Percentiles rank a stretch among this genome's conserved stretches.
Evolutionary conservation across 192 early-diverging fungal species (phyloP).

Genomic region (Mortierella claussenii): DNA sequence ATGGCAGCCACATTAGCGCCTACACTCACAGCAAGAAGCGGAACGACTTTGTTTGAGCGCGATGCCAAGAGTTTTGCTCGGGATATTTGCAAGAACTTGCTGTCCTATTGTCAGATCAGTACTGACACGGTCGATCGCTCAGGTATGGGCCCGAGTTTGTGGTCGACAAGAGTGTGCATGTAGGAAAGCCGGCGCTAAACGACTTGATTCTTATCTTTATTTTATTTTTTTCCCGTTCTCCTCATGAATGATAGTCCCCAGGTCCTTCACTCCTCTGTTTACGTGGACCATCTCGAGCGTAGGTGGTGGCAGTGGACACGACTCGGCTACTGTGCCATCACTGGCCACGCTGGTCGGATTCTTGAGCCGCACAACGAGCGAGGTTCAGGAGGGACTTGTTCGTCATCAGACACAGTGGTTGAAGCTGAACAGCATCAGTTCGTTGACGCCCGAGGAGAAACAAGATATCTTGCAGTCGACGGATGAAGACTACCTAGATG

Average conservation of each 20-base stretch:
- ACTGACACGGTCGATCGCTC: conserved; percentile 37
- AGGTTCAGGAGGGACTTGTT: conserved; percentile 32
- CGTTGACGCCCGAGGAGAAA: conserved; percentile 52
- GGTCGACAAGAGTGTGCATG: too few relatives aligned
- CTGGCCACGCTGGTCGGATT: conserved; percentile 52
- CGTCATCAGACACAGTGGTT: conserved; percentile 38
- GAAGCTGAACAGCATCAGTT: conserved; percentile 33
- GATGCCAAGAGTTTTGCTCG: conserved; percentile 57
- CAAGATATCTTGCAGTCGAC: conserved; percentile 44
- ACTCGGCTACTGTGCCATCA: conserved; percentile 32
- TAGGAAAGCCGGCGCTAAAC: not conserved
- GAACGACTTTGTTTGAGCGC: conserved; percentile 36
- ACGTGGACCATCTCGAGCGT: conserved; percentile 48
- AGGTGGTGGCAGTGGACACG: conserved; percentile 29
- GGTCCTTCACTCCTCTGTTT: conserved; percentile 31
- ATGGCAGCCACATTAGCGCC: conserved; percentile 20
- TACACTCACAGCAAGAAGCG: conserved; percentile 20
- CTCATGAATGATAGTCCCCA: not conserved
- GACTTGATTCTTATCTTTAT: conserved; percentile 2
- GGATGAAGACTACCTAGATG: conserved; percentile 49
- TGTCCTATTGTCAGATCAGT: conserved; percentile 63
- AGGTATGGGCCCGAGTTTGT: too few relatives aligned
- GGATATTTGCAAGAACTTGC: conserved; percentile 63
- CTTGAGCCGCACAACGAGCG: conserved; percentile 25
- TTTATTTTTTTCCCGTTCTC: not conserved